Evolutionary conservation across 2,329 filamentous ascomycete genomes (phyloP), one percentile per base, ranked within the genome.

Genomic region (Clarireedia paspali): DNA sequence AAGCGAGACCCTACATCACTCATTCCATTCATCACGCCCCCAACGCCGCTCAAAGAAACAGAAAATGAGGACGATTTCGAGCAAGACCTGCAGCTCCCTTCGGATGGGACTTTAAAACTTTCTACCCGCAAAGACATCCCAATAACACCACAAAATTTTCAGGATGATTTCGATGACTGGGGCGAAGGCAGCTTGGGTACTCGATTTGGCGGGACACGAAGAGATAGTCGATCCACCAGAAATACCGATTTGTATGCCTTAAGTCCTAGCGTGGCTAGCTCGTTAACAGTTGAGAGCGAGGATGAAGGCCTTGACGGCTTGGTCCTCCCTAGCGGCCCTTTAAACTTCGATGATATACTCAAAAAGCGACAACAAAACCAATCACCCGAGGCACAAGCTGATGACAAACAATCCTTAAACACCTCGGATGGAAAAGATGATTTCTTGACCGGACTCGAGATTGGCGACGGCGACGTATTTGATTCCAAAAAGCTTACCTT

Each of bases 261-360:
- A 70, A 97, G 92, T 68, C 92, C 94, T 14, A 97, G 91, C 70
- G 81, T 95, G 55, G 89, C 91, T 20, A 97, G 92, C 71, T 94
- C 89, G 61, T 84, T 95, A 64, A 96, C 91, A 1, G 81, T 83
- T 9, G 94, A 96, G 74, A 97, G 91, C 67, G 92, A 96, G 68
- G 91, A 96, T 63, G 92, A 97, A 70, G 87, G 88, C 6, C 81
- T 97, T 58, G 89, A 94, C 59, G 92, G 92, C n/a, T 78, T 99
- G 14, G 77, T 96, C 20, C 77, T 97, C 17, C 94, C 94, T 0
- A 79, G 81, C 53, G 91, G 91, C 1, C 89, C 89, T 20, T 77
- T 99, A 52, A 85, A 96, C 70, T 88, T 97, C 66, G 81, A 82
- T 42, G 85, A 90, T 61, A 84, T 90, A 52, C 75, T 97, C 44